A percentile compares a stretch with the other conserved stretches of the same genome.
Conservation (phyloP, 805 yeast genomes). For the Clavispora asparagi region DNA sequence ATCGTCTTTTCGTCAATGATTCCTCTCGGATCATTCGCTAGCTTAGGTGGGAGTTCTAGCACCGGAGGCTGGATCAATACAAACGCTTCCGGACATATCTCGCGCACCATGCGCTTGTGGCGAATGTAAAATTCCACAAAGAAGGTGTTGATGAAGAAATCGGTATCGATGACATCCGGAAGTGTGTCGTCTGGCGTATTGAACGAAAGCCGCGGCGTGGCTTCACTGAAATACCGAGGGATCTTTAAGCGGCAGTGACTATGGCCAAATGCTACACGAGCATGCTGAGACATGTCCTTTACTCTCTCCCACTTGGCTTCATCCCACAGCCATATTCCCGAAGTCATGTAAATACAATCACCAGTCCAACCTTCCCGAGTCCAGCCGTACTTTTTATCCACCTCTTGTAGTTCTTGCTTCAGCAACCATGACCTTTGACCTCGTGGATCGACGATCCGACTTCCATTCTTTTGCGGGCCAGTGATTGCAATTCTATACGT, state of each 20-base stretch:
- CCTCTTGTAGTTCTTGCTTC: constrained; percentile 31
- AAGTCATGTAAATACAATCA: constrained; percentile 73
- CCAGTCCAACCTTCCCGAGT: constrained; percentile 67
- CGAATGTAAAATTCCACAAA: constrained; percentile 59
- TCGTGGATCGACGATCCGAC: constrained; percentile 54
- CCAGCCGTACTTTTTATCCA: constrained; percentile 71
- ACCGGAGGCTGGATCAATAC: constrained; percentile 80
- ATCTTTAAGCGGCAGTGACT: constrained; percentile 20
- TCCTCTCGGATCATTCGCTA: constrained; percentile 42
- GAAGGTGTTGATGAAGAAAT: constrained; percentile 56
- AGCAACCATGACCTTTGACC: constrained; percentile 69
- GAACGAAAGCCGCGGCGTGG: constrained; percentile 9
- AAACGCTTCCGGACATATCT: constrained; percentile 40
- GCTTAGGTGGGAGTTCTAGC: constrained; percentile 65
- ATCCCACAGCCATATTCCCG: constrained; percentile 67
- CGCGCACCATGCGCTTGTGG: constrained; percentile 47
- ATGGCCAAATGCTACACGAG: constrained; percentile 18
- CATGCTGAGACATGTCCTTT: constrained; percentile 21
- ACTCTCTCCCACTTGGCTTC: constrained; percentile 18
- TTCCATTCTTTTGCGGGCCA: constrained; percentile 70
- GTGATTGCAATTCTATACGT: constrained; percentile 63
- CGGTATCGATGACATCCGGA: constrained; percentile 35
- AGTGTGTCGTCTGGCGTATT: constrained; percentile 27
- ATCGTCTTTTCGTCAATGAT: constrained; percentile 62
- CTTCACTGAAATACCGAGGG: constrained; percentile 31